Percentiles rank a stretch among this genome's conserved stretches.
These are phyloP conservation scores for Hysterium pulicare DNA, from an alignment of 2,329 filamentous ascomycete species.

Conservation along the genomic window DNA sequence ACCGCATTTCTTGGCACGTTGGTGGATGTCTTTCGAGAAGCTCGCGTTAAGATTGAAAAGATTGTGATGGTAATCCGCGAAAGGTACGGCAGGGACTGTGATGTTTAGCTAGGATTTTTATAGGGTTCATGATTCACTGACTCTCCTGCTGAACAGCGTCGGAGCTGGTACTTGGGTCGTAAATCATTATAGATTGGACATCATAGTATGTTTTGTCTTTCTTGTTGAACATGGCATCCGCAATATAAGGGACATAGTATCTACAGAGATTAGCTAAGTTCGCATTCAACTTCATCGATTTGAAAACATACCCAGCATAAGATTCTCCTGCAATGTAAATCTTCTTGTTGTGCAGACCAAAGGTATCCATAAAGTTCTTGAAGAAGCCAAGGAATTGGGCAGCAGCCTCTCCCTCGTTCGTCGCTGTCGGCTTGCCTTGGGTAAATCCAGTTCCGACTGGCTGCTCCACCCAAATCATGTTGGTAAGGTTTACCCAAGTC, in stretches of 20 bases:
- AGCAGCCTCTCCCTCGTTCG: slow-evolving; percentile 64
- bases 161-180: slow-evolving; percentile 64
- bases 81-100: slow-evolving; percentile 53
- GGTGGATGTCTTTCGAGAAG: slow-evolving; percentile 52
- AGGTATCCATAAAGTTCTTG: slow-evolving; percentile 72
- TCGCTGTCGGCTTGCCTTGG: slow-evolving; percentile 61
- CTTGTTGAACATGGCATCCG: slow-evolving; percentile 66
- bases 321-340: slow-evolving; percentile 73
- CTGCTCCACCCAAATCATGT: slow-evolving; percentile 74
- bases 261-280: too few species aligned
- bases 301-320: slow-evolving; percentile 56
- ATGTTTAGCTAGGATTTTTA: slow-evolving; percentile 15
- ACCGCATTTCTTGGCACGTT: slow-evolving; percentile 56
- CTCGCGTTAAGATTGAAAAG: slow-evolving; percentile 64
- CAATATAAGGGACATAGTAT: slow-evolving; percentile 67
- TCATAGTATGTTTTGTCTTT: slow-evolving; percentile 67
- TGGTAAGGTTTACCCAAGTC: slow-evolving; percentile 62
- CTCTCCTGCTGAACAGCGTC: slow-evolving; percentile 50
- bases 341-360: slow-evolving; percentile 62
- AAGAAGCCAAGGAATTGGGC: slow-evolving; percentile 74
- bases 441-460: slow-evolving; percentile 67
- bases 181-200: slow-evolving; percentile 66
- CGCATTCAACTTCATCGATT: slow-evolving; percentile 18
- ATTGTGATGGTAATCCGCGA: slow-evolving; percentile 58
- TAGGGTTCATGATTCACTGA: slow-evolving; percentile 14